These are phyloP conservation scores for Vaccinium darrowii DNA, from an alignment of 148 eudicot species.

Conservation along the genomic window DNA sequence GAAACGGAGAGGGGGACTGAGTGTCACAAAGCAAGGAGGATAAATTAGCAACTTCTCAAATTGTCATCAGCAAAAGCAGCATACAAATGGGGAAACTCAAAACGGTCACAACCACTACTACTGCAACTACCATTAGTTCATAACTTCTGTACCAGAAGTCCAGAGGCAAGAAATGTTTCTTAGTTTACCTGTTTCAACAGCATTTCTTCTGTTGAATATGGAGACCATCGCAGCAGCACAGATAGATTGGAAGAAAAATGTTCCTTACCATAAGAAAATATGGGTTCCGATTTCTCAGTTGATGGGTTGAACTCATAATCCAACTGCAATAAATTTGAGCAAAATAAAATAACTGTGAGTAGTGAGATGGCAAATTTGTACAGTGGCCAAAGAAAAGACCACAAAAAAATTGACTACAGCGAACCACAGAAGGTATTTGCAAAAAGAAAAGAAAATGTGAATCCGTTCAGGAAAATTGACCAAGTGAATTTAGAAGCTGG, in stretches of 20 bases:
- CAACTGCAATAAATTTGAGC: slow-evolving; percentile 38
- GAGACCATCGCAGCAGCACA: slow-evolving; percentile 60
- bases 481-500: not conserved
- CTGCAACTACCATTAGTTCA: not conserved
- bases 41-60: not conserved
- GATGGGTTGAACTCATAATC: slow-evolving; percentile 49
- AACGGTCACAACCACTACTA: not conserved
- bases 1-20: not conserved
- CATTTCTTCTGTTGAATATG: slow-evolving; percentile 46
- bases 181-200: slow-evolving; percentile 56
- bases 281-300: slow-evolving; percentile 39
- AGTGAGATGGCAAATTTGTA: not conserved
- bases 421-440: not conserved
- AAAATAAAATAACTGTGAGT: not conserved
- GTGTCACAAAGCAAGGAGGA: not conserved
- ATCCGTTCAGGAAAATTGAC: not conserved
- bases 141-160: not conserved
- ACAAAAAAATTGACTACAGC: not conserved
- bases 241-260: slow-evolving; percentile 43
- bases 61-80: not conserved
- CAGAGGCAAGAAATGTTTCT: not conserved
- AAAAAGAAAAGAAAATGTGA: slow-evolving; percentile 1
- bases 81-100: not conserved
- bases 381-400: not conserved
- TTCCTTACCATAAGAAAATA: slow-evolving; percentile 34